These are phyloP conservation scores for Rhynchosporium agropyri DNA, from an alignment of 2,329 filamentous ascomycete species.

Conservation along the genomic window DNA sequence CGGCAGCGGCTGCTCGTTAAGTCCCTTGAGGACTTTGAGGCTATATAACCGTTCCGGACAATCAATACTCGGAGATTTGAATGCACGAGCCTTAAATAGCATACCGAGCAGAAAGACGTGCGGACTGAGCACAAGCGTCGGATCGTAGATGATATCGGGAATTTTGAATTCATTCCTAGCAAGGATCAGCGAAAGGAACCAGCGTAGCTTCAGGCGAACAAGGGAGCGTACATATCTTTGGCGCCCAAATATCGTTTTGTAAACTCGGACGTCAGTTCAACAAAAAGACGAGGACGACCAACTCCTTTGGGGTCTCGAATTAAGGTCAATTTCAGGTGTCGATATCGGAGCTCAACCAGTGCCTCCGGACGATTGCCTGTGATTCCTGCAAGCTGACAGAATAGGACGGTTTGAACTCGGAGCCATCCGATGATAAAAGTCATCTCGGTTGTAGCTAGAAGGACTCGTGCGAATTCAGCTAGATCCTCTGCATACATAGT, in stretches of 20 bases:
- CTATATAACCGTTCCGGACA: neutral
- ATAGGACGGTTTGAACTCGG: neutral
- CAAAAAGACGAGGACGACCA: neutral
- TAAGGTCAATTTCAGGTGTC: neutral
- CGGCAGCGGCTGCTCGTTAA: neutral
- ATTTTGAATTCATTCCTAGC: neutral
- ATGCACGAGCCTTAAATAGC: neutral
- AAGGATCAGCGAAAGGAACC: neutral
- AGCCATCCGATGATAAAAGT: slow-evolving; percentile 2
- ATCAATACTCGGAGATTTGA: slow-evolving; percentile 4
- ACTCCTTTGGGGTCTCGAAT: neutral
- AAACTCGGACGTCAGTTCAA: neutral
- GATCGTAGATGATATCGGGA: neutral
- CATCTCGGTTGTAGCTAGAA: neutral
- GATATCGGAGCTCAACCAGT: neutral
- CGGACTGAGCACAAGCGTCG: neutral
- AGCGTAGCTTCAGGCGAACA: neutral
- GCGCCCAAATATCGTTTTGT: neutral
- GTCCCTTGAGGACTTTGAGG: slow-evolving; percentile 2
- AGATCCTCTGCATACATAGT: neutral
- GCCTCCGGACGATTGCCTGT: neutral
- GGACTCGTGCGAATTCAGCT: neutral
- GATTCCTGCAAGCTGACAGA: neutral
- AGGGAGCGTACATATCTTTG: neutral
- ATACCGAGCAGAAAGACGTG: neutral